A percentile compares a stretch with the other conserved stretches of the same genome.
Conservation (phyloP, 1,284 basidiomycete species). For the Trametes sp. region DNA sequence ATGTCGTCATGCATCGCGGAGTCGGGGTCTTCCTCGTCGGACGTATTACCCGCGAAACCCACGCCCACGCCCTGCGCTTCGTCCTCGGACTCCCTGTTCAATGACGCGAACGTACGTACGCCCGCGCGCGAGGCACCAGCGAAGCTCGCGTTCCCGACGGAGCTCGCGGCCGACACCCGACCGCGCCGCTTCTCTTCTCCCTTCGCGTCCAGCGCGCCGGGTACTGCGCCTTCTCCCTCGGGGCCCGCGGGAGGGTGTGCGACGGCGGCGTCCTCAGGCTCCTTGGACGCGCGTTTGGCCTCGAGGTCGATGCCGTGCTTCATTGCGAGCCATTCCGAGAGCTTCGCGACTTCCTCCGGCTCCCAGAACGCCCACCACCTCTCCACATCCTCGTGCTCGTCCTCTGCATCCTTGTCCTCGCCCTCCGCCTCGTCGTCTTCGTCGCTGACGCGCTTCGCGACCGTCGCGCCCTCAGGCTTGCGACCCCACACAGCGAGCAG, state of each 20-base stretch:
- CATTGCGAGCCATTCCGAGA: slow-evolving; percentile 70
- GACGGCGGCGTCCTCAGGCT: slow-evolving; percentile 5
- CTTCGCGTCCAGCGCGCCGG: not conserved
- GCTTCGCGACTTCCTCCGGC: slow-evolving; percentile 64
- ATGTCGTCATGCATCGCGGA: slow-evolving; percentile 23
- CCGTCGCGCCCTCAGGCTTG: slow-evolving; percentile 48
- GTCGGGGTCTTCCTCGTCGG: slow-evolving; percentile 18
- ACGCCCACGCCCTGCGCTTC: slow-evolving; percentile 5
- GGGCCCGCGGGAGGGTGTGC: not conserved
- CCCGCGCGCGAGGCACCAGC: slow-evolving; percentile 4
- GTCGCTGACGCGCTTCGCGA: slow-evolving; percentile 34
- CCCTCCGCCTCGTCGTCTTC: slow-evolving; percentile 38
- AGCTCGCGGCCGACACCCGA: slow-evolving; percentile 20
- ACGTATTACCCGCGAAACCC: not conserved
- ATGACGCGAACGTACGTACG: slow-evolving; percentile 16
- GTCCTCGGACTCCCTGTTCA: slow-evolving; percentile 15
- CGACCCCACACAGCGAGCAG: slow-evolving; percentile 76
- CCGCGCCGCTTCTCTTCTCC: slow-evolving; percentile 7
- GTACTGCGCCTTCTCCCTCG: not conserved
- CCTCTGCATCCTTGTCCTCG: slow-evolving; percentile 31
- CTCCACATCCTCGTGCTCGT: slow-evolving; percentile 45
- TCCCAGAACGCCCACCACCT: slow-evolving; percentile 80
- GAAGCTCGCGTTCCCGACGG: not conserved
- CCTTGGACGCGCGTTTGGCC: slow-evolving; percentile 11
- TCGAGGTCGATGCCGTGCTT: slow-evolving; percentile 52